Evolutionary conservation across 1,139 yeast species (phyloP).

Genomic region (Arxiozyma slooffiae): DNA sequence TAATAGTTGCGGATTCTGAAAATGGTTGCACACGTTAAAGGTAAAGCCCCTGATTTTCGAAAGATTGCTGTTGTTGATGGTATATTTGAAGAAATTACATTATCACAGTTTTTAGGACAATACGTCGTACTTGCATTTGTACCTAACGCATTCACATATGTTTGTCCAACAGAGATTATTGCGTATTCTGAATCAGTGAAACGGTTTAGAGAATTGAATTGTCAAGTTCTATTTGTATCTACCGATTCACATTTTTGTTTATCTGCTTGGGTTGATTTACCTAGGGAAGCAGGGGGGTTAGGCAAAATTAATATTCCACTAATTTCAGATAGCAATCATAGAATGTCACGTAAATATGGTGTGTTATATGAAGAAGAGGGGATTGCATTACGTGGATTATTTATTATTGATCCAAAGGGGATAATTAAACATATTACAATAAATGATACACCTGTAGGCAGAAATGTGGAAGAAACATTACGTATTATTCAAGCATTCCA

Average conservation of each 20-base stretch:
- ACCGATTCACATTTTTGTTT: conserved; percentile 97
- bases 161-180: conserved; percentile 97
- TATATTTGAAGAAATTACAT: conserved; percentile 82
- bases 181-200: conserved; percentile 93
- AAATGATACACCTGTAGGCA: conserved; percentile 98
- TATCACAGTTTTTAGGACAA: conserved; percentile 92
- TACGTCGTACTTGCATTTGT: conserved; percentile 95
- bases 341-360: conserved; percentile 91
- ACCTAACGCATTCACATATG: conserved; percentile 98
- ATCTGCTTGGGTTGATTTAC: conserved; percentile 95
- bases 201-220: conserved; percentile 78
- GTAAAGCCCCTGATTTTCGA: conserved; percentile 91
- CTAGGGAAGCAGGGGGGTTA: conserved; percentile 96
- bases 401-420: conserved; percentile 94
- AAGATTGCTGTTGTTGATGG: conserved; percentile 97
- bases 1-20: not conserved
- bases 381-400: conserved; percentile 93
- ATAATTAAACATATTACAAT: conserved; percentile 88
- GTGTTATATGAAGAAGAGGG: conserved; percentile 94
- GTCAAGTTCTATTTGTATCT: conserved; percentile 88
- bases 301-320: conserved; percentile 92
- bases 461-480: conserved; percentile 93
- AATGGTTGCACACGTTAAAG: conserved; percentile 85
- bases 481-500: conserved; percentile 98
- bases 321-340: conserved; percentile 93